Evolutionary conservation across 768 basidiomycete species (phyloP).

Genomic region (Hortiboletus flavorubellus): DNA sequence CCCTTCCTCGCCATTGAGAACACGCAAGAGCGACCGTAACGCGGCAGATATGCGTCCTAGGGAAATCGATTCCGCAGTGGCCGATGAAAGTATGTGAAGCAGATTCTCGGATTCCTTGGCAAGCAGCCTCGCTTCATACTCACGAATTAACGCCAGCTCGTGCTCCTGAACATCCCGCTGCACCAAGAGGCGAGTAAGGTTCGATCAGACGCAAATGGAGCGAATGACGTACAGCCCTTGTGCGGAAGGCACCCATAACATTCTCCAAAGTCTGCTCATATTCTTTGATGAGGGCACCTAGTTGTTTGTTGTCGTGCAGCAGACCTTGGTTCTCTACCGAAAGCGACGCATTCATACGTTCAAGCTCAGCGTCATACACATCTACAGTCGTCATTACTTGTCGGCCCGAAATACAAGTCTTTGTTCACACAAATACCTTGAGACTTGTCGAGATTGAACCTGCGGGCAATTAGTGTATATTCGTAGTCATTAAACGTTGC

Average conservation of each 20-base stretch:
- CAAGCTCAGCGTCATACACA: conserved; percentile 84
- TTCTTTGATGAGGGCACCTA: conserved; percentile 87
- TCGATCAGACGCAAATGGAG: background rate
- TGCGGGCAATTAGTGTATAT: conserved; percentile 6
- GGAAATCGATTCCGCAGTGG: conserved; percentile 63
- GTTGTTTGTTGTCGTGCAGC: conserved; percentile 94
- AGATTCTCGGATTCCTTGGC: conserved; percentile 68
- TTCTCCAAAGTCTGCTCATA: conserved; percentile 96
- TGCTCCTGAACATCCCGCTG: conserved; percentile 93
- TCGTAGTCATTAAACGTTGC: background rate
- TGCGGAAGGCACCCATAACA: conserved; percentile 89
- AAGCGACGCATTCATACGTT: conserved; percentile 81
- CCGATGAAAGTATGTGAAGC: conserved; percentile 52
- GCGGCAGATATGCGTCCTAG: conserved; percentile 67
- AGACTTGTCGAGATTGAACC: conserved; percentile 87
- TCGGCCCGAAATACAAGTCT: background rate
- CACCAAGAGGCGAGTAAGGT: background rate
- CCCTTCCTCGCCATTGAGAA: conserved; percentile 62
- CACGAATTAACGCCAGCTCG: conserved; percentile 83
- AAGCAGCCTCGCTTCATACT: conserved; percentile 86
- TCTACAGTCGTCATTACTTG: conserved; percentile 47
- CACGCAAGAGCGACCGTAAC: conserved; percentile 67
- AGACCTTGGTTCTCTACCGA: conserved; percentile 78
- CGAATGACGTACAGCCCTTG: conserved; percentile 70
- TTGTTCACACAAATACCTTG: conserved; percentile 50